phyloP scores from a whole-genome alignment of 345 rosid genomes.

The Rhodamnia rubescens region DNA sequence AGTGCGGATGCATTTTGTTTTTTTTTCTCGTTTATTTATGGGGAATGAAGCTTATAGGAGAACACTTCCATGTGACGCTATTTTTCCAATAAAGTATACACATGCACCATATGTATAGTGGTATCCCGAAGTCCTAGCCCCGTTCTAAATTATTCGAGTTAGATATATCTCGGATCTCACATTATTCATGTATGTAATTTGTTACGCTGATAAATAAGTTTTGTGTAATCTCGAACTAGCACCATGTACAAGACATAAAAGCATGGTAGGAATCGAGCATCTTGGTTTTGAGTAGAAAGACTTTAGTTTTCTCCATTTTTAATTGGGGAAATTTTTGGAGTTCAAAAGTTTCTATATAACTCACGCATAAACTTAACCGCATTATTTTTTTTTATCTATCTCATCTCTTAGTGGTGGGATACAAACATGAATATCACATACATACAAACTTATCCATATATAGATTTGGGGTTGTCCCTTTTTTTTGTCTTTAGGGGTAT shows the following conservation, averaged over 20 bases:
- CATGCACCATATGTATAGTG: not conserved
- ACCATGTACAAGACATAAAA: not conserved
- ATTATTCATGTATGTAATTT: not conserved
- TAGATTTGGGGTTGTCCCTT: not conserved
- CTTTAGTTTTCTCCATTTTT: not conserved
- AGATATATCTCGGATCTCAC: not conserved
- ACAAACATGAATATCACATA: not conserved
- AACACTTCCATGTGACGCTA: not conserved
- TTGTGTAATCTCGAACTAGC: slow-evolving; percentile 2
- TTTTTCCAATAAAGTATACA: not conserved
- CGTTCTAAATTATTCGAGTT: not conserved
- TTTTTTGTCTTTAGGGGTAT: not conserved
- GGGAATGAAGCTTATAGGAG: not conserved
- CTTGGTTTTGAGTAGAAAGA: not conserved
- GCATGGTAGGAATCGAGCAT: not conserved
- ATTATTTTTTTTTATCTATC: not conserved
- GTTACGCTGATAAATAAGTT: not conserved
- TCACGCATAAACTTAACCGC: not conserved
- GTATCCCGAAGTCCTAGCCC: not conserved
- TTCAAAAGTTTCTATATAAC: not conserved
- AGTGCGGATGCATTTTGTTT: too few species aligned
- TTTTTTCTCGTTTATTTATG: not conserved
- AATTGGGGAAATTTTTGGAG: not conserved
- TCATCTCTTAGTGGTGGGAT: not conserved
- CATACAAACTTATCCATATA: not conserved